Percentiles rank a stretch among this genome's conserved stretches.
phyloP scores from a whole-genome alignment of 192 early-diverging fungal species.

The Coemansia sp. region DNA sequence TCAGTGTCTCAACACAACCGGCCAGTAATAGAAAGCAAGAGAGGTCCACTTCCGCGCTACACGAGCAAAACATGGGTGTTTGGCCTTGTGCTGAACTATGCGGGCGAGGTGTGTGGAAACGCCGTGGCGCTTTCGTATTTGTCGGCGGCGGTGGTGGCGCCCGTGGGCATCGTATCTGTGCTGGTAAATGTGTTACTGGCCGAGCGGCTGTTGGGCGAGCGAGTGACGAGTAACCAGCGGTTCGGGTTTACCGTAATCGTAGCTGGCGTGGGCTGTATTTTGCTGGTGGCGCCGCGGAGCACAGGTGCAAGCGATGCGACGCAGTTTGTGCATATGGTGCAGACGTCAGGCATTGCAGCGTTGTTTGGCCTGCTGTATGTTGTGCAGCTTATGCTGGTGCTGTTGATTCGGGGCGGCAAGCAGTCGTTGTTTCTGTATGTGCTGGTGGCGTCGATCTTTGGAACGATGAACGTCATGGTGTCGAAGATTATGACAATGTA shows the following conservation, averaged over 20 bases:
- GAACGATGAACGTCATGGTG: conserved; percentile 53
- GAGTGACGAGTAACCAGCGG: conserved; percentile 46
- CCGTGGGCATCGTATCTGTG: conserved; percentile 48
- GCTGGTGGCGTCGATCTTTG: conserved; percentile 45
- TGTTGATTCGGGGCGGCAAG: conserved; percentile 21
- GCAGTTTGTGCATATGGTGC: conserved; percentile 40
- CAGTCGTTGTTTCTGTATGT: conserved; percentile 44
- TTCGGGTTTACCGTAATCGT: conserved; percentile 43
- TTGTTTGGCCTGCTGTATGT: conserved; percentile 26
- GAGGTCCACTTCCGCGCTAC: conserved; percentile 29
- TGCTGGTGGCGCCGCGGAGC: conserved; percentile 49
- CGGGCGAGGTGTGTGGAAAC: conserved; percentile 51
- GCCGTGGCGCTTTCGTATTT: conserved; percentile 53
- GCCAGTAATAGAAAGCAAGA: background rate
- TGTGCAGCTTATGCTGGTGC: conserved; percentile 25
- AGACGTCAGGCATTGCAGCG: conserved; percentile 33
- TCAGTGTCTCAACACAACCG: background rate
- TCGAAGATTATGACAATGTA: conserved; percentile 52
- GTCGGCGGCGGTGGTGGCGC: conserved; percentile 50
- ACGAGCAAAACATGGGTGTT: conserved; percentile 43
- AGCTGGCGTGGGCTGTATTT: conserved; percentile 42
- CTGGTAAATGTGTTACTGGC: conserved; percentile 48
- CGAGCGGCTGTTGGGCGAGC: conserved; percentile 47
- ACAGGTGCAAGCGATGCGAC: conserved; percentile 27
- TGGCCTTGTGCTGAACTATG: conserved; percentile 48